These are phyloP conservation scores for Hirsutella rhossiliensis DNA, from an alignment of 2,329 filamentous ascomycete genomes.

Conservation along the genomic window DNA sequence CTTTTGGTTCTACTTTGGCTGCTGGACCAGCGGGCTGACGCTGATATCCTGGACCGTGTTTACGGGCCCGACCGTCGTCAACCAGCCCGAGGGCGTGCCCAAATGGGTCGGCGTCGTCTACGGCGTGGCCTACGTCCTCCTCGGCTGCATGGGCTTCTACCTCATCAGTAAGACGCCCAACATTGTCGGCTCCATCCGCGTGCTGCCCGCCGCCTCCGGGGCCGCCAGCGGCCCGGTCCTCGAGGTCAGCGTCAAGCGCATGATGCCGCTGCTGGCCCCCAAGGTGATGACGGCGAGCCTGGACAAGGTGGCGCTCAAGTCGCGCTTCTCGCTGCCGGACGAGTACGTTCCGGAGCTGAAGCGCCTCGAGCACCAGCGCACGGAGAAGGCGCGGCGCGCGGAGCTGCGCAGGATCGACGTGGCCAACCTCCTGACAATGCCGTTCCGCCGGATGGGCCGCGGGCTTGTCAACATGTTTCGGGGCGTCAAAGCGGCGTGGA, in stretches of 20 bases:
- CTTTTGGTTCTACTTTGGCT: conserved; percentile 47
- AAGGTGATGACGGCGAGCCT: conserved; percentile 27
- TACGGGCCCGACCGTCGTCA: conserved; percentile 19
- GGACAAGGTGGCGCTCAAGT: conserved; percentile 20
- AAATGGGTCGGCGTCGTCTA: conserved; percentile 47
- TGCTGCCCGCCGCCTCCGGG: conserved; percentile 25
- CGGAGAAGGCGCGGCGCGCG: conserved; percentile 24
- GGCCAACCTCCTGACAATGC: conserved; percentile 43
- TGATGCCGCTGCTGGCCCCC: conserved; percentile 33
- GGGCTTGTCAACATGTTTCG: conserved; percentile 28
- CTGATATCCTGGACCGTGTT: conserved; percentile 22
- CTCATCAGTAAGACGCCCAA: conserved; percentile 45
- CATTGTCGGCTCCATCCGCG: conserved; percentile 45
- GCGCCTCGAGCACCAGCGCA: conserved; percentile 16
- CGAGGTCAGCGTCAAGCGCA: conserved; percentile 38
- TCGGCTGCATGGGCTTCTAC: conserved; percentile 47
- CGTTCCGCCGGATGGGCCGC: conserved; percentile 38
- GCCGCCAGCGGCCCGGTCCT: conserved; percentile 26
- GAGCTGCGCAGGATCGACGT: conserved; percentile 37
- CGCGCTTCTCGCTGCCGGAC: conserved; percentile 25
- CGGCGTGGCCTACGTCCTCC: conserved; percentile 43
- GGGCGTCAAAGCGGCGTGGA: conserved; percentile 37
- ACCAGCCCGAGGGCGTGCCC: conserved; percentile 34
- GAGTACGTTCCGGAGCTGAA: conserved; percentile 23
- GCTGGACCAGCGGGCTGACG: conserved; percentile 40